These are phyloP conservation scores for Arabis hirsuta DNA, from an alignment of 345 rosid genomes.

Conservation along the genomic window DNA sequence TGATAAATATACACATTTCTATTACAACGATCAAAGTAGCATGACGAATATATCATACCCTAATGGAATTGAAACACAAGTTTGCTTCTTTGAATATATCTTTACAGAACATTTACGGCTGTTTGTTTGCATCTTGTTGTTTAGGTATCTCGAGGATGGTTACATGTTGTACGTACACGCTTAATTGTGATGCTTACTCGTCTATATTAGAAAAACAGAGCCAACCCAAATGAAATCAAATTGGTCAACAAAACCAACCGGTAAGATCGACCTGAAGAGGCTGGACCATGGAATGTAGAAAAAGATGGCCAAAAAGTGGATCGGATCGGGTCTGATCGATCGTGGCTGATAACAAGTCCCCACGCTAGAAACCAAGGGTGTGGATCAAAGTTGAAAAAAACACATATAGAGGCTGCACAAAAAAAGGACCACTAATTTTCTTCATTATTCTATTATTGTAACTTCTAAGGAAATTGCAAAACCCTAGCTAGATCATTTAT, in stretches of 20 bases:
- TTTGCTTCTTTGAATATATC: constrained; percentile 26
- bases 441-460: constrained; percentile 36
- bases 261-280: constrained; percentile 41
- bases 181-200: constrained; percentile 37
- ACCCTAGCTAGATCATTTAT: constrained; percentile 31
- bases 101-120: constrained; percentile 34
- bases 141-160: constrained; percentile 37
- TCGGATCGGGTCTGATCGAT: constrained; percentile 38
- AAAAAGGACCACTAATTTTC: constrained; percentile 38
- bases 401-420: constrained; percentile 33
- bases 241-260: constrained; percentile 42
- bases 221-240: constrained; percentile 21
- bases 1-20: neutral
- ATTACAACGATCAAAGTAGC: neutral
- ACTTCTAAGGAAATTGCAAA: constrained; percentile 30
- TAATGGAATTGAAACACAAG: constrained; percentile 16
- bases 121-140: constrained; percentile 45
- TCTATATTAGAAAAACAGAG: constrained; percentile 17
- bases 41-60: constrained; percentile 12
- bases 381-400: constrained; percentile 44
- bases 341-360: constrained; percentile 42
- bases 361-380: constrained; percentile 45
- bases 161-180: constrained; percentile 36
- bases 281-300: constrained; percentile 46
- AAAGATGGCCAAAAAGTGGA: constrained; percentile 35